Base-by-base conservation (phyloP, 2,329 filamentous ascomycete genomes). In the Colletotrichum eremochloae region DNA sequence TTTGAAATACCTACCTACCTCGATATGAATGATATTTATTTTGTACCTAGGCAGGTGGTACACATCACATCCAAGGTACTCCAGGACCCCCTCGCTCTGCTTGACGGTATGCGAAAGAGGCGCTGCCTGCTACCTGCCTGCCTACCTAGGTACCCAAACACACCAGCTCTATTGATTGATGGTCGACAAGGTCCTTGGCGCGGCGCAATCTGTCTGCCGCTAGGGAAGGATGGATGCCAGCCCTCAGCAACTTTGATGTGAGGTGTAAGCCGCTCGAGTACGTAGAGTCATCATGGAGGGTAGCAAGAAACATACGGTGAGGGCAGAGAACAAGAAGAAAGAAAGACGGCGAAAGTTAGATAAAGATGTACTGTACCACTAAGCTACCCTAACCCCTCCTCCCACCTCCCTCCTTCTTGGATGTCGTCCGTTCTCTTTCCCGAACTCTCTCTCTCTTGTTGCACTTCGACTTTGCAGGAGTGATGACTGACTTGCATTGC, bases 401-500 rank as follows among this genome's bases (percentile, higher is more conserved):
- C 31, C 42, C 42, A 12, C 46, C 46, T n/a, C 31, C 42, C 42
- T 20, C 46, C 46, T n/a, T 48, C 46, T 61, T 24, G 31, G 58
- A n/a, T 48, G 58, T 50, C 58, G 58, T 62, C 58, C 33, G 31
- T 36, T 62, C 58, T 62, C 31, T n/a, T 36, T 36, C 29, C 29
- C 42, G 9, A 62, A 50, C 42, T 62, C 58, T 50, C 40, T 44
- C n/a, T n/a, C 20, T 24, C 24, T 24, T 5, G 11, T 50, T 48
- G 40, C 14, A 29, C 18, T 50, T 33, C 29, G 42, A 36, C 44
- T 8, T 63, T 15, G 29, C 40, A 48, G 44, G 12, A 63, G 8
- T 24, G 46, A n/a, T 48, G 46, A 48, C 46, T 48, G 46, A 48
- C 44, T 50, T 63, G 44, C 44, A 40, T 31, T 33, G 50, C 29